These are phyloP conservation scores for Amanita fuliginea DNA, from an alignment of 768 basidiomycete species.

Conservation along the genomic window DNA sequence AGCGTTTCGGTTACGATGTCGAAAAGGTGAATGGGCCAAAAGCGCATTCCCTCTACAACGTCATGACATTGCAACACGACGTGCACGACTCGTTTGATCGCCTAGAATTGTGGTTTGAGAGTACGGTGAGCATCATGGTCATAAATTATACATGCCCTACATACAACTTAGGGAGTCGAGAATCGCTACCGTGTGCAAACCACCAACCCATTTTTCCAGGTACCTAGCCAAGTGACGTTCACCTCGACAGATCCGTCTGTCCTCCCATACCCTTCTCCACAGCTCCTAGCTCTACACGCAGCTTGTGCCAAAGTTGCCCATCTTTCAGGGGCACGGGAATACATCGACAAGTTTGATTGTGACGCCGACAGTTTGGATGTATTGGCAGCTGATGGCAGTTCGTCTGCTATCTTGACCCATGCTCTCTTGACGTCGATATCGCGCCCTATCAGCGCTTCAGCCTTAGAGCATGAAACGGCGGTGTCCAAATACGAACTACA, in stretches of 20 bases:
- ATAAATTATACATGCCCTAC: not conserved
- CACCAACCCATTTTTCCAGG: not conserved
- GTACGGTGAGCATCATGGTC: not conserved
- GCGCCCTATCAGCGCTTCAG: not conserved
- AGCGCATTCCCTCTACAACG: constrained; percentile 6
- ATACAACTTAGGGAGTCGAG: not conserved
- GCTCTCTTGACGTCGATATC: not conserved
- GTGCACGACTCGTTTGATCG: not conserved
- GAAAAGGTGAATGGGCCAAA: constrained; percentile 5
- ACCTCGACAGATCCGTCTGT: not conserved
- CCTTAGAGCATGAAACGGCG: not conserved
- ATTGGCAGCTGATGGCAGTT: constrained; percentile 1
- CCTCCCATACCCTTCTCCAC: not conserved
- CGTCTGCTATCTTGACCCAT: not conserved
- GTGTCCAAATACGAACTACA: no score
- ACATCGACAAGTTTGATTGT: not conserved
- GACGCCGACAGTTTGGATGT: not conserved
- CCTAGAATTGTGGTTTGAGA: not conserved
- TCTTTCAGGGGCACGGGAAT: constrained; percentile 2
- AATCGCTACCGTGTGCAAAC: not conserved
- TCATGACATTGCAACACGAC: not conserved
- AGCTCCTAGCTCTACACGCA: not conserved
- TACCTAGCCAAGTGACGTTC: not conserved
- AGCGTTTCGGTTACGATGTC: constrained; percentile 8
- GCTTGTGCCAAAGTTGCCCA: constrained; percentile 3